Conservation (phyloP, 495 filamentous ascomycete genomes). For the Hypoxylon rickii region DNA sequence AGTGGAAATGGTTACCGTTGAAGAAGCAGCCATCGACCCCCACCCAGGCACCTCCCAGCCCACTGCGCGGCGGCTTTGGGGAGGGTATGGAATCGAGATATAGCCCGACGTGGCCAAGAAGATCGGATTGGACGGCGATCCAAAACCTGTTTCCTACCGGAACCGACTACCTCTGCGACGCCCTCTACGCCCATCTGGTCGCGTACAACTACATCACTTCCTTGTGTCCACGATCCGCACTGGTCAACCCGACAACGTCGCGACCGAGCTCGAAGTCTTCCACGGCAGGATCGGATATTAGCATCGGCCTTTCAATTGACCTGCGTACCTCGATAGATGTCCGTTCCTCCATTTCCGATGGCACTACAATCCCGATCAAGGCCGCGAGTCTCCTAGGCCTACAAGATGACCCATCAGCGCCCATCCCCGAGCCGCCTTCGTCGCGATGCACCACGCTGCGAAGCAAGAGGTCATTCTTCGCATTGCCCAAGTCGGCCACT, state of each 20-base stretch:
- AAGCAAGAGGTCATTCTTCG: constrained; percentile 29
- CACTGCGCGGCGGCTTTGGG: constrained; percentile 9
- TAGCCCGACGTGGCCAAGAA: constrained; percentile 17
- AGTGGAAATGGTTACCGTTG: constrained; percentile 34
- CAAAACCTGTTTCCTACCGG: constrained; percentile 62
- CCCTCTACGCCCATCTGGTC: constrained; percentile 67
- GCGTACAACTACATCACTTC: constrained; percentile 65
- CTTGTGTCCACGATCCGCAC: constrained; percentile 39
- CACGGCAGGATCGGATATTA: constrained; percentile 14
- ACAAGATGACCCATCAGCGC: constrained; percentile 26
- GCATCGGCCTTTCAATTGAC: constrained; percentile 20
- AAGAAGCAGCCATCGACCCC: constrained; percentile 23
- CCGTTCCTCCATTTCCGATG: constrained; percentile 17
- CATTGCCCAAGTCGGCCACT: constrained; percentile 2
- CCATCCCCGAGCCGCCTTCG: constrained; percentile 30
- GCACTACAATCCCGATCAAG: constrained; percentile 42
- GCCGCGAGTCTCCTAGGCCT: constrained; percentile 49
- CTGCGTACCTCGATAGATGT: constrained; percentile 22
- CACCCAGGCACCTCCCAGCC: constrained; percentile 10
- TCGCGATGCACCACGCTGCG: constrained; percentile 24
- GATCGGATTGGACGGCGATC: constrained; percentile 52
- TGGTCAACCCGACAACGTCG: constrained; percentile 19
- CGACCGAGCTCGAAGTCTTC: constrained; percentile 27
- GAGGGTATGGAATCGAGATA: constrained; percentile 19
- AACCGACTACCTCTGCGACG: constrained; percentile 60